Base-by-base conservation (phyloP, 2,329 filamentous ascomycete species). In the Byssoonygena ceratinophila region DNA sequence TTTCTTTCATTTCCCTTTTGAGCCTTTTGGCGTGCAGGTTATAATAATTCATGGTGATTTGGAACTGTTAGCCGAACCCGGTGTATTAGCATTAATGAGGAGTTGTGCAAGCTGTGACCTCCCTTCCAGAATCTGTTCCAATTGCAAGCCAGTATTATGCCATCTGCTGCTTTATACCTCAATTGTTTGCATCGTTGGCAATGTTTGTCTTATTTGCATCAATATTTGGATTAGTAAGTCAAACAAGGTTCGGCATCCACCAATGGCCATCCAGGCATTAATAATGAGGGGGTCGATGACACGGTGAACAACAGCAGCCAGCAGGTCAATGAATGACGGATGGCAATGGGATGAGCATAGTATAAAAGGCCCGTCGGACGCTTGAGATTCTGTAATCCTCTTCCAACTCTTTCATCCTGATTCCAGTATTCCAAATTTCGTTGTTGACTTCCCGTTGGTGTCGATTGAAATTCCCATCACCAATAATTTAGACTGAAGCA, bases 221-320 rank as follows among this genome's bases (percentile, higher is more conserved):
- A 18, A 27, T 27, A 4, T 37, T 48, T 39, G n/a, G 20, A 18
- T 3, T 12, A 14, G n/a, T 48, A 41, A 22, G 46, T 40, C n/a
- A 22, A 25, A 5, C 20, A 31, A 23, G 7, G 12, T 4, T 25
- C n/a, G 9, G 5, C 27, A 23, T 7, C 14, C 16, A 34, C 48
- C 48, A 51, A 51, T 51, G 11, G 36, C 3, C 14, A 7, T 2
- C 16, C 27, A 51, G 25, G 3, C 32, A 51, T 51, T 51, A 39
- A 25, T 34, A 51, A 51, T 51, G 37, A 27, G 16, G 14, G 6
- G 16, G 18, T 27, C 4, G 5, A 36, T 32, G 39, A 36, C 39
- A 23, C 12, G 11, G 20, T 12, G 9, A 32, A 44, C 9, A 34
- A 11, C 18, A 12, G 16, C 22, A 40, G 46, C 9, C 32, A 49